These are phyloP conservation scores for Trichomonas gallinae DNA, from an alignment of 208 protist species.

Conservation along the genomic window DNA sequence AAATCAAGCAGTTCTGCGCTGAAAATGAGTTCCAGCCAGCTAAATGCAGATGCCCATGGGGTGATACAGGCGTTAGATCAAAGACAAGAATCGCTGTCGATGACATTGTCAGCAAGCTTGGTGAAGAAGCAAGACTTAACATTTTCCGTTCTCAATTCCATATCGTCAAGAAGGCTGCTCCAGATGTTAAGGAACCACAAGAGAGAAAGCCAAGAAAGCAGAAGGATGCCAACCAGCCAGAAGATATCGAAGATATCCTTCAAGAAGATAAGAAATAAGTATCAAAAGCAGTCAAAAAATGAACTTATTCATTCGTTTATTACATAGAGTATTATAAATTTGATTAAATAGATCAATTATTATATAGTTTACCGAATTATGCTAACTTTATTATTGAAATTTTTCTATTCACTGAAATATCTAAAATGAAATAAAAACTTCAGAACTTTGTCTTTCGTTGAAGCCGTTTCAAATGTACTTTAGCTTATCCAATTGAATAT, in stretches of 20 bases:
- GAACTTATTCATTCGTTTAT: no score
- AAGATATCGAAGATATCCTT: not conserved
- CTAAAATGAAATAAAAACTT: no score
- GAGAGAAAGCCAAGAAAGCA: not conserved
- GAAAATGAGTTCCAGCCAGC: not conserved
- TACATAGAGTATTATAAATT: no score
- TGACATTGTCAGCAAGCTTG: not conserved
- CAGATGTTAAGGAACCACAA: not conserved
- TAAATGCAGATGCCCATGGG: slow-evolving; percentile 16
- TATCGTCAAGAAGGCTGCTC: not conserved
- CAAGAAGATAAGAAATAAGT: no score
- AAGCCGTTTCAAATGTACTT: no score
- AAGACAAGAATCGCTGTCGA: not conserved
- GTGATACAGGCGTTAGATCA: not conserved
- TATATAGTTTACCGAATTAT: no score
- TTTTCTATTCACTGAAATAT: no score
- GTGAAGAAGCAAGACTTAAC: not conserved
- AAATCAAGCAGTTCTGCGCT: not conserved
- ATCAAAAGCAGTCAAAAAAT: no score
- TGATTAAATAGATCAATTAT: no score
- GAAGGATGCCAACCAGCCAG: not conserved
- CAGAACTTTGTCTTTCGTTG: no score
- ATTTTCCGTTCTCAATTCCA: not conserved
- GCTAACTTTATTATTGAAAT: no score
- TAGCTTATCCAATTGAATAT: no score